A percentile compares a stretch with the other conserved stretches of the same genome.
These are phyloP conservation scores for Neofusicoccum parvum DNA, from an alignment of 2,329 filamentous ascomycete species.

Conservation along the genomic window DNA sequence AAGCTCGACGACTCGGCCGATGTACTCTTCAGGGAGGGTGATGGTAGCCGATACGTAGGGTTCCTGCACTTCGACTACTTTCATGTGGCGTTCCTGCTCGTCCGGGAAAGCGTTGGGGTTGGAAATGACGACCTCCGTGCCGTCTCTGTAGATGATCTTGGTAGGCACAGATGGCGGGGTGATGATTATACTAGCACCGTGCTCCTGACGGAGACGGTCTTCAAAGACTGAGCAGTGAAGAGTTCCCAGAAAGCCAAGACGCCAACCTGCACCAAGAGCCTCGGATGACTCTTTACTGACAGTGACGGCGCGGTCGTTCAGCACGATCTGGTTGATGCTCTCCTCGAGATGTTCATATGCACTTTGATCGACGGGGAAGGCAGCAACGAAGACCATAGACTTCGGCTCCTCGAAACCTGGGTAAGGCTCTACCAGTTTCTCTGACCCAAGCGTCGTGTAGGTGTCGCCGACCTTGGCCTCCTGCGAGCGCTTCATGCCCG, in stretches of 20 bases:
- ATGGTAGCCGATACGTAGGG: conserved; percentile 81
- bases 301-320: conserved; percentile 94
- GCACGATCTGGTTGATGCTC: conserved; percentile 87
- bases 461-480: conserved; percentile 97
- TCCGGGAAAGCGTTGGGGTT: conserved; percentile 91
- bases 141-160: conserved; percentile 77
- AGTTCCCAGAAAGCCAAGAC: conserved; percentile 92
- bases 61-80: conserved; percentile 66
- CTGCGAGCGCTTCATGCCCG: conserved; percentile 94
- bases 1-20: conserved; percentile 91
- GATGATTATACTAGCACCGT: conserved; percentile 93
- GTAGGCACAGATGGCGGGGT: conserved; percentile 95
- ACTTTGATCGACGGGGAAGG: conserved; percentile 88
- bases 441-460: conserved; percentile 78
- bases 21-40: conserved; percentile 89
- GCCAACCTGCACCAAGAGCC: conserved; percentile 90
- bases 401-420: conserved; percentile 97
- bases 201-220: conserved; percentile 89
- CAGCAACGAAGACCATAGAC: conserved; percentile 97
- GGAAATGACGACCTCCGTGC: conserved; percentile 75
- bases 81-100: conserved; percentile 53
- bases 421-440: conserved; percentile 75
- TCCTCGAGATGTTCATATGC: conserved; percentile 88
- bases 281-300: conserved; percentile 93
- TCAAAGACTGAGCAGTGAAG: conserved; percentile 99